phyloP scores from a whole-genome alignment of 768 basidiomycete species.

The Lentinula lateritia region DNA sequence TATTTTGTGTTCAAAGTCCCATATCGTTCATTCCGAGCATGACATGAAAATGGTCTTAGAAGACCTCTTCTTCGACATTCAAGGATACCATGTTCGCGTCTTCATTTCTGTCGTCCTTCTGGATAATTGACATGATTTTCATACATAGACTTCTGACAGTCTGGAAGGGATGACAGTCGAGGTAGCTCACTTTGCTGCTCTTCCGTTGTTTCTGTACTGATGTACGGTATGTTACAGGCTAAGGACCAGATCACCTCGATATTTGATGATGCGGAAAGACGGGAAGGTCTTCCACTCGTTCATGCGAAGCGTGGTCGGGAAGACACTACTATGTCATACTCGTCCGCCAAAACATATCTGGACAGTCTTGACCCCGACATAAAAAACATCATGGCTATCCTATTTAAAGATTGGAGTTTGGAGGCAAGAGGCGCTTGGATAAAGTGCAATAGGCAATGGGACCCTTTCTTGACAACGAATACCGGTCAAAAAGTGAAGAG shows the following conservation, averaged over 20 bases:
- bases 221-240: neutral
- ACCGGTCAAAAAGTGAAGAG: neutral
- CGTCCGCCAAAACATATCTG: neutral
- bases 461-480: neutral
- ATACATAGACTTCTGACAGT: neutral
- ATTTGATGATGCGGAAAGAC: neutral
- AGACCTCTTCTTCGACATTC: neutral
- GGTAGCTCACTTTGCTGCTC: neutral
- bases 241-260: neutral
- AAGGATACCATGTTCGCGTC: neutral
- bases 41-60: too few relatives aligned
- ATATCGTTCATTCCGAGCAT: too few relatives aligned
- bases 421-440: neutral
- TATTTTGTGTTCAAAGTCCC: too few relatives aligned
- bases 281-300: neutral
- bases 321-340: too few relatives aligned
- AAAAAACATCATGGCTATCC: neutral
- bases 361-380: neutral
- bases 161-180: neutral
- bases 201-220: neutral
- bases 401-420: neutral
- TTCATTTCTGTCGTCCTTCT: neutral
- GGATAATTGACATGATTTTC: neutral
- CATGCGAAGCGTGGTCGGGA: neutral
- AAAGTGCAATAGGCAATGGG: neutral